A percentile compares a stretch with the other conserved stretches of the same genome.
These are phyloP conservation scores for Sphaerobolus stellatus DNA, from an alignment of 1,284 basidiomycete genomes.

Conservation along the genomic window DNA sequence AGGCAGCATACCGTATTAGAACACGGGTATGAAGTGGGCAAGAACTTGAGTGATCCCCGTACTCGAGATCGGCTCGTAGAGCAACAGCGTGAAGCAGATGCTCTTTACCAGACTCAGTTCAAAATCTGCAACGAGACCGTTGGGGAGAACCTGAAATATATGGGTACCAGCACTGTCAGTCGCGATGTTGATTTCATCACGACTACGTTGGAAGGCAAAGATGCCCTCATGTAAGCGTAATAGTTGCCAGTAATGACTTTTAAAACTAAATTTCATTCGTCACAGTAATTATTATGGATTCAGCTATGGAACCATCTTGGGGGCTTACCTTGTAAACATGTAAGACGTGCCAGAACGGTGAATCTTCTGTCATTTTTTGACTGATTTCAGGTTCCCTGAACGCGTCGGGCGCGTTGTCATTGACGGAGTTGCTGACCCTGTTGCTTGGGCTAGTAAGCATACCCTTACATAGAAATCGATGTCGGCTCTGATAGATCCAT, in stretches of 20 bases:
- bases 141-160: conserved; percentile 41
- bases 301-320: conserved; percentile 24
- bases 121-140: conserved; percentile 37
- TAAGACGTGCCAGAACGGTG: conserved; percentile 3
- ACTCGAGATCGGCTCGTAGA: conserved; percentile 31
- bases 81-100: conserved; percentile 35
- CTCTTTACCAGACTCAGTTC: conserved; percentile 36
- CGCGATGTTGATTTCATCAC: conserved; percentile 45
- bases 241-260: neutral
- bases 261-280: neutral
- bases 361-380: neutral
- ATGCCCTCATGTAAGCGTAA: conserved; percentile 38
- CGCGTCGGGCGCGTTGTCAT: conserved; percentile 15
- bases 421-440: conserved; percentile 14
- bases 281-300: conserved; percentile 19
- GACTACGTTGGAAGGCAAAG: conserved; percentile 38
- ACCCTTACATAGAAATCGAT: neutral
- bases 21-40: conserved; percentile 33
- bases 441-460: conserved; percentile 14
- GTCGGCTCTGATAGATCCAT: neutral
- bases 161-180: conserved; percentile 44
- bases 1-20: conserved; percentile 38
- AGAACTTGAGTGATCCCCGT: conserved; percentile 25
- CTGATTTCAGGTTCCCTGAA: conserved; percentile 15
- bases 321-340: conserved; percentile 31